These are phyloP conservation scores for Trichoderma lentiforme DNA, from an alignment of 2,329 filamentous ascomycete genomes.

Conservation along the genomic window DNA sequence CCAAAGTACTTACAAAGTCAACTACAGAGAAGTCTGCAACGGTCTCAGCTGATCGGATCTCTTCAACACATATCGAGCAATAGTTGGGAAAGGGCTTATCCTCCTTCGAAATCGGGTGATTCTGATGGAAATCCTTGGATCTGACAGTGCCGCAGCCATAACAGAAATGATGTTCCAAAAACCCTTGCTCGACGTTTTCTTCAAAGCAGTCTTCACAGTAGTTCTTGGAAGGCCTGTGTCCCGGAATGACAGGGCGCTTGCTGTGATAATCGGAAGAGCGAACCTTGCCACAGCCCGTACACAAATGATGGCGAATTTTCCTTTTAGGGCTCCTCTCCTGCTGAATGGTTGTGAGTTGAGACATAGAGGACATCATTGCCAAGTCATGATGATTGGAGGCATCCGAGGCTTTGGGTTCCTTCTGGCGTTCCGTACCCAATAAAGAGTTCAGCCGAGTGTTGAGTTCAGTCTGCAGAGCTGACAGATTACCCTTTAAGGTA, in stretches of 20 bases:
- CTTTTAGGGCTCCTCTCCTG: constrained; percentile 24
- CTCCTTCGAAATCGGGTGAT: constrained; percentile 24
- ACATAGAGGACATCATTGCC: neutral
- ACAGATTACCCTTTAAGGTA: constrained; percentile 25
- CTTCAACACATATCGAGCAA: constrained; percentile 29
- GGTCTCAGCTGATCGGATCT: constrained; percentile 25
- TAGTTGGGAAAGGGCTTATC: constrained; percentile 33
- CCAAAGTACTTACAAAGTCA: constrained; percentile 24
- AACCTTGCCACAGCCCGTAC: constrained; percentile 35
- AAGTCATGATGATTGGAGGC: neutral
- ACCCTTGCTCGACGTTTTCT: constrained; percentile 23
- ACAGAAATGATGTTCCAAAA: constrained; percentile 40
- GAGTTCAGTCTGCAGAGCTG: constrained; percentile 30
- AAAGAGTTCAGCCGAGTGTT: constrained; percentile 29
- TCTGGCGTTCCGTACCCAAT: neutral
- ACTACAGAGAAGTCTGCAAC: constrained; percentile 29
- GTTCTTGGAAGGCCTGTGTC: constrained; percentile 29
- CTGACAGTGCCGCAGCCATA: constrained; percentile 30
- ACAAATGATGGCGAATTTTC: constrained; percentile 31
- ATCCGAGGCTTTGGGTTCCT: neutral
- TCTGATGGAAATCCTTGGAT: constrained; percentile 27
- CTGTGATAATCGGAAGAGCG: constrained; percentile 36
- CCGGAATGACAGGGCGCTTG: constrained; percentile 30
- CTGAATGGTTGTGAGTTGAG: neutral
- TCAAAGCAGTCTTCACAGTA: constrained; percentile 36